phyloP scores from a whole-genome alignment of 306 rosid species.

The Fagus sylvatica region DNA sequence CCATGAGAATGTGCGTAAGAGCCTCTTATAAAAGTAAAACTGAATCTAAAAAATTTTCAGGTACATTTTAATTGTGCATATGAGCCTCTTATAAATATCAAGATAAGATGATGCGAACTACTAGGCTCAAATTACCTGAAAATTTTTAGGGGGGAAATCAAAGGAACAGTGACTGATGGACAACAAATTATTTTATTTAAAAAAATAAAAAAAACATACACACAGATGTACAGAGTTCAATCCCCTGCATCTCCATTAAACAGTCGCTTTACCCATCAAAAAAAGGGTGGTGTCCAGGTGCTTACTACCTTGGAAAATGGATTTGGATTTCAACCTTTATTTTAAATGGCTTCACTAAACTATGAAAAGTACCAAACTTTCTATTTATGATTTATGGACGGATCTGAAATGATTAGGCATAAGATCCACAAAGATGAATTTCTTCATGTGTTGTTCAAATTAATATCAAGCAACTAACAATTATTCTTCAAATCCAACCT shows the following conservation, averaged over 20 bases:
- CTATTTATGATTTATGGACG: too few relatives aligned
- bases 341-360: too few relatives aligned
- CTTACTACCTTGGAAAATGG: background rate
- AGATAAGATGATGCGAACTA: background rate
- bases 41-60: too few relatives aligned
- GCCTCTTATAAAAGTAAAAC: background rate
- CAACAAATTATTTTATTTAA: slow-evolving; percentile 13
- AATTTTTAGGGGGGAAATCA: background rate
- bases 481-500: background rate
- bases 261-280: background rate
- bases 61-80: too few relatives aligned
- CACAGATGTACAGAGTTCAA: too few relatives aligned
- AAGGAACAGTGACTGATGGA: background rate
- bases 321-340: too few relatives aligned
- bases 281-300: background rate
- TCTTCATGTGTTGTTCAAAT: too few relatives aligned
- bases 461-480: too few relatives aligned
- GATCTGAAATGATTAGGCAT: too few relatives aligned
- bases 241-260: too few relatives aligned
- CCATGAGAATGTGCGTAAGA: background rate
- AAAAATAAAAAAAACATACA: background rate
- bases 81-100: background rate
- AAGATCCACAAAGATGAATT: too few relatives aligned
- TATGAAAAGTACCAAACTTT: too few relatives aligned
- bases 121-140: background rate